Evolutionary conservation across 768 basidiomycete genomes (phyloP).

Genomic region (Suillus decipiens): DNA sequence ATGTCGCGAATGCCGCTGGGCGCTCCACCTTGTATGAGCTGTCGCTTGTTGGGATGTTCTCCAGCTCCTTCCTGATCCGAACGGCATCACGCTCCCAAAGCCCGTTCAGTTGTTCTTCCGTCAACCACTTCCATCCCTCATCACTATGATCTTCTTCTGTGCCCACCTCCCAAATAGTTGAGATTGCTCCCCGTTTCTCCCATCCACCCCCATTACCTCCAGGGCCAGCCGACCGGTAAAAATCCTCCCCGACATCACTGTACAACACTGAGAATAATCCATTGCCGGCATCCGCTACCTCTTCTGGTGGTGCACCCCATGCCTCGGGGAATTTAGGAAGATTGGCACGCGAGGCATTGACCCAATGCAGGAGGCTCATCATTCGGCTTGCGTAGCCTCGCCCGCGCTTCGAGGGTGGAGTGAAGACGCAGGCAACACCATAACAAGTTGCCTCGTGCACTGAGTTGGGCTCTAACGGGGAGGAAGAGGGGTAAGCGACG

Average conservation of each 20-base stretch:
- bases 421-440: constrained; percentile 59
- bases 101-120: constrained; percentile 34
- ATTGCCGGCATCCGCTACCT: constrained; percentile 36
- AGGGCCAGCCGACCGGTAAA: constrained; percentile 49
- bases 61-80: constrained; percentile 37
- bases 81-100: constrained; percentile 45
- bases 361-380: constrained; percentile 67
- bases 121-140: constrained; percentile 32
- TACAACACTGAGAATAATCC: constrained; percentile 52
- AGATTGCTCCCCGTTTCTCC: constrained; percentile 38
- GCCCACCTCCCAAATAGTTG: constrained; percentile 43
- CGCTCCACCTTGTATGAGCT: constrained; percentile 14
- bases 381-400: constrained; percentile 64
- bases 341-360: constrained; percentile 38
- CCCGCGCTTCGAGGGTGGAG: constrained; percentile 46
- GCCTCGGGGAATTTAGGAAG: constrained; percentile 39
- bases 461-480: background rate
- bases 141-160: background rate
- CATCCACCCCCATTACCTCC: constrained; percentile 41
- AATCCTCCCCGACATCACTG: constrained; percentile 50
- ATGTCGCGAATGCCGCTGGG: constrained; percentile 32
- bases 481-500: constrained; percentile 29
- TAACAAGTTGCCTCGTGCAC: constrained; percentile 45
- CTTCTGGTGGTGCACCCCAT: constrained; percentile 46
- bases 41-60: constrained; percentile 12